Evolutionary conservation across 2,329 filamentous ascomycete species (phyloP).

Genomic region (Fusarium penzigii): DNA sequence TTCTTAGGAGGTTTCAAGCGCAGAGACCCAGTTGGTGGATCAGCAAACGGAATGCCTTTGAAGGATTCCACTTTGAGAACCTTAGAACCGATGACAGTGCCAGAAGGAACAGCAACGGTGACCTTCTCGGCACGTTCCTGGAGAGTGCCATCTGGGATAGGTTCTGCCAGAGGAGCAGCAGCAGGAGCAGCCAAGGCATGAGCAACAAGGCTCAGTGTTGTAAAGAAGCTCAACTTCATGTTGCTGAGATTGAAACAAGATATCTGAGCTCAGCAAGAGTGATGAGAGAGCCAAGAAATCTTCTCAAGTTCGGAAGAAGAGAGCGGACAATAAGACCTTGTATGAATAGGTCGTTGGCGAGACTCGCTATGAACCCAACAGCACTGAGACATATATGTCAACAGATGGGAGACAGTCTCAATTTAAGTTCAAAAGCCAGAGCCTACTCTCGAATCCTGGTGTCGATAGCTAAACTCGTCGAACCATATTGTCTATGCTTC

Average conservation of each 20-base stretch:
- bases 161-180: constrained; percentile 13
- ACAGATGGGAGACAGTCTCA: constrained; percentile 14
- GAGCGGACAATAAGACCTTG: too few species aligned
- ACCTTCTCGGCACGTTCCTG: constrained; percentile 48
- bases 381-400: constrained; percentile 1
- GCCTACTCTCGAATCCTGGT: not conserved
- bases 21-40: constrained; percentile 65
- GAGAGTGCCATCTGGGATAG: constrained; percentile 28
- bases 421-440: constrained; percentile 20
- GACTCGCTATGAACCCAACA: constrained; percentile 11
- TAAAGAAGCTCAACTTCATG: constrained; percentile 22
- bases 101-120: constrained; percentile 56
- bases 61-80: constrained; percentile 62
- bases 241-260: constrained; percentile 1
- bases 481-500: too few species aligned
- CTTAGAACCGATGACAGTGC: constrained; percentile 55
- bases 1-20: constrained; percentile 68
- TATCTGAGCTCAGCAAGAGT: not conserved
- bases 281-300: not conserved
- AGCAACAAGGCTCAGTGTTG: constrained; percentile 17
- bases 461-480: too few species aligned
- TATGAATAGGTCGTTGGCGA: not conserved
- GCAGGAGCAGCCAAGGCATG: constrained; percentile 22
- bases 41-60: constrained; percentile 73
- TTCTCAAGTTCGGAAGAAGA: too few species aligned